Evolutionary conservation across 139 green algal genomes (phyloP), one percentile per base, ranked within the genome.

Genomic region (Tetraselmis chui): DNA sequence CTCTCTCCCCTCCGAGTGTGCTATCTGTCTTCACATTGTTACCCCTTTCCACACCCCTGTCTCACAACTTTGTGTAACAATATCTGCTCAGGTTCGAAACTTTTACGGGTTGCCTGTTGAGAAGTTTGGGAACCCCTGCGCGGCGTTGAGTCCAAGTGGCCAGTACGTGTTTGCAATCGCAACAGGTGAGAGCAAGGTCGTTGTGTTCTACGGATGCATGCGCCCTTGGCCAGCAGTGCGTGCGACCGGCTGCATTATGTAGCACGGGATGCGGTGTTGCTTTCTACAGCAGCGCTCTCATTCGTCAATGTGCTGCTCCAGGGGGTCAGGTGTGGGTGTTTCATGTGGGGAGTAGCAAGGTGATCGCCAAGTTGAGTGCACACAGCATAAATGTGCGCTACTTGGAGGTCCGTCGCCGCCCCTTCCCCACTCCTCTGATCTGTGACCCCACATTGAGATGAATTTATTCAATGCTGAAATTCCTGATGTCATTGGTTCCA

Each of bases 371-470:
- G 32, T 32, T 90, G 29, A 32, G 67, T 1, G 86, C 83, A 0
- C 89, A 93, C 82, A 1, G 29, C 24, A 79, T 88, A 29, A 93
- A 92, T 59, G 81, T 93, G 31, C 83, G 91, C 0, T 81, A 84
- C 45, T 25, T 94, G 67, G 32, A 67, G 45, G 45, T 67, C 11
- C 5, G 45, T 5, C 5, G 11, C 11, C 5, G 45, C 45, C 45
- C 11, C 45, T 18, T 67, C 11, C 45, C n/a, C n/a, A n/a, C n/a
- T n/a, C 18, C 11, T 67, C 45, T 5, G 5, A 5, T 18, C 45
- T 67, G 11, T 67, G 45, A 18, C 45, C 45, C 11, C 45, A 5
- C 45, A 18, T 67, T 25, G 5, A 5, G 11, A 18, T 67, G 45
- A 5, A 67, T 67, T 67, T 67, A 18, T 67, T 67, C 45, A 67